phyloP scores from a whole-genome alignment of 257 asterid species.

The Marsdenia floribunda region DNA sequence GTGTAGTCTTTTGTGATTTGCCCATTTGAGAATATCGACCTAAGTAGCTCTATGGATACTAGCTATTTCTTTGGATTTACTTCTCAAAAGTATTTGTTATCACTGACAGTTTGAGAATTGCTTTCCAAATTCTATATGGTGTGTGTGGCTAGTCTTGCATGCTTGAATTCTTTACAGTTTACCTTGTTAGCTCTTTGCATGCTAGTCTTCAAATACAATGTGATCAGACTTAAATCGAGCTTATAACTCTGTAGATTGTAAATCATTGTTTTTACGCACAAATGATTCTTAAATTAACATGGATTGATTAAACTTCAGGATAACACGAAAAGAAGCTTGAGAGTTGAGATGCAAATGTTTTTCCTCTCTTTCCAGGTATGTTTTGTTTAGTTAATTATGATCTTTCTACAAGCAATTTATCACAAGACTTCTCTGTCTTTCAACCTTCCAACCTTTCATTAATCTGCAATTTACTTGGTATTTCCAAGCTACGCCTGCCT shows the following conservation, averaged over 20 bases:
- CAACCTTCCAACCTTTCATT: background rate
- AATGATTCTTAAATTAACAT: background rate
- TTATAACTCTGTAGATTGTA: background rate
- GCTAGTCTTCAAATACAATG: too few relatives aligned
- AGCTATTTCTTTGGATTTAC: too few relatives aligned
- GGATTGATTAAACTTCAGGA: constrained; percentile 3
- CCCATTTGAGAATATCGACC: too few relatives aligned
- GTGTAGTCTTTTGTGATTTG: too few relatives aligned
- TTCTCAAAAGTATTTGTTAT: too few relatives aligned
- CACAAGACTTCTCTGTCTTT: background rate
- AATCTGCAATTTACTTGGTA: background rate
- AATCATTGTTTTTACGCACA: background rate
- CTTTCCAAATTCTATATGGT: too few relatives aligned
- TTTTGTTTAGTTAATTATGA: background rate
- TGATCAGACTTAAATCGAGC: too few relatives aligned
- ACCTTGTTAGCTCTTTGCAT: too few relatives aligned
- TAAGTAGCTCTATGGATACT: too few relatives aligned
- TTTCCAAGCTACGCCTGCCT: background rate
- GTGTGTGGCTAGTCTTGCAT: too few relatives aligned
- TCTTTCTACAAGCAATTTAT: background rate
- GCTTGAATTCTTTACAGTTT: too few relatives aligned
- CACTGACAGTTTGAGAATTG: too few relatives aligned
- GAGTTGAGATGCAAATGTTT: background rate
- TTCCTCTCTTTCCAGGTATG: background rate
- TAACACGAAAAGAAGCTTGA: constrained; percentile 19